Evolutionary conservation across 2,329 filamentous ascomycete species (phyloP).

Genomic region (Colletotrichum shisoi): DNA sequence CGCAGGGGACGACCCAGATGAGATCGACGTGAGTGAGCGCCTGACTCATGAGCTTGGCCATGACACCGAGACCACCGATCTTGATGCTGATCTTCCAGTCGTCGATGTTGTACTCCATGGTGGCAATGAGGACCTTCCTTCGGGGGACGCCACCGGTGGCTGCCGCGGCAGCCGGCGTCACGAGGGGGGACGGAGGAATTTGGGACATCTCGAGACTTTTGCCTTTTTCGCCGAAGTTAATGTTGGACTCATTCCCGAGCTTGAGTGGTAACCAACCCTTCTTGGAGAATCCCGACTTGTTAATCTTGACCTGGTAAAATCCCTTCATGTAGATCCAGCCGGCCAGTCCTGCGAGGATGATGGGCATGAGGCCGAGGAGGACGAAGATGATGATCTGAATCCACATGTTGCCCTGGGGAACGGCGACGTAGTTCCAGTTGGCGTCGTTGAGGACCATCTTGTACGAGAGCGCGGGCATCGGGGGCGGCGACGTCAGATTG

Average conservation of each 20-base stretch:
- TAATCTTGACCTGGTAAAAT: constrained; percentile 65
- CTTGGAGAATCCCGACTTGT: constrained; percentile 49
- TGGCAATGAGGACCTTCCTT: constrained; percentile 71
- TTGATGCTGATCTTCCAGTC: constrained; percentile 76
- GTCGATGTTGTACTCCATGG: constrained; percentile 76
- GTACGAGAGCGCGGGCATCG: constrained; percentile 63
- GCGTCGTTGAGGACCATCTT: constrained; percentile 63
- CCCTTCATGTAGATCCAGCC: constrained; percentile 65
- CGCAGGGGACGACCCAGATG: constrained; percentile 70
- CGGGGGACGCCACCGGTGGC: constrained; percentile 44
- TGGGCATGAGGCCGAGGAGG: constrained; percentile 61
- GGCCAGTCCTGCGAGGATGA: constrained; percentile 57
- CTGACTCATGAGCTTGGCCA: constrained; percentile 74
- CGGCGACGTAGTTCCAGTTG: constrained; percentile 59
- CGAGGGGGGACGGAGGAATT: constrained; percentile 32
- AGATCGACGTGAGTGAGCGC: constrained; percentile 70
- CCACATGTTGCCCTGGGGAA: constrained; percentile 61
- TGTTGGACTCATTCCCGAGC: constrained; percentile 45
- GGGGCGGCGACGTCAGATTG: constrained; percentile 65
- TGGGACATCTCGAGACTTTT: constrained; percentile 42
- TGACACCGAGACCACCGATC: constrained; percentile 74
- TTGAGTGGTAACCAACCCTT: constrained; percentile 45
- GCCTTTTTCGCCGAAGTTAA: constrained; percentile 46
- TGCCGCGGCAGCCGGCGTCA: constrained; percentile 34
- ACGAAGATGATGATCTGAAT: constrained; percentile 62